phyloP scores from a whole-genome alignment of 2,329 filamentous ascomycete species.

The Neofusicoccum sp. region DNA sequence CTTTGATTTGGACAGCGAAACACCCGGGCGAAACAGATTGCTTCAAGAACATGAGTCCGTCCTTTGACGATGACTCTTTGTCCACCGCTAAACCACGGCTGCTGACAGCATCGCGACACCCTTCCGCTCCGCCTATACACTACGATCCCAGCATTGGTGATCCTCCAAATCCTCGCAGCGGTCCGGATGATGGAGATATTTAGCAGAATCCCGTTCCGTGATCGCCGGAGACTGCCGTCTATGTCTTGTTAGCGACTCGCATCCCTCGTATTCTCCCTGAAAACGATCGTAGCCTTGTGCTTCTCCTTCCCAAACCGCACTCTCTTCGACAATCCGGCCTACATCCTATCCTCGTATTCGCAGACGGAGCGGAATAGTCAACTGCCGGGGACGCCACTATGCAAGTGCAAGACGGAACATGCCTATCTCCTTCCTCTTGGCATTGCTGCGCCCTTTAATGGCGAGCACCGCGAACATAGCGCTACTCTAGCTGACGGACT shows the following conservation, averaged over 20 bases:
- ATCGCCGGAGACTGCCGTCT: no score
- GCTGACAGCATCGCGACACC: no score
- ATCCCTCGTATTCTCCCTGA: no score
- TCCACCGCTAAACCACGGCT: background rate
- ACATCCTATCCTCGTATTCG: background rate
- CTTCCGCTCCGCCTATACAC: no score
- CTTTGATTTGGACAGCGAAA: background rate
- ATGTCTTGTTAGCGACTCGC: no score
- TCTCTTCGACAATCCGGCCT: no score
- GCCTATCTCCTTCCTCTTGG: slow-evolving; percentile 1
- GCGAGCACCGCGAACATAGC: background rate
- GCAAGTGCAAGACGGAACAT: background rate
- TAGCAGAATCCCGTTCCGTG: no score
- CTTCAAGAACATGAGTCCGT: background rate
- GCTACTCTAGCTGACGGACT: background rate
- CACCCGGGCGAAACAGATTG: background rate
- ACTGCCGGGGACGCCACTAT: background rate
- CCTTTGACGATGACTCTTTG: background rate
- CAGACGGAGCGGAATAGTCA: background rate
- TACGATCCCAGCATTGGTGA: background rate
- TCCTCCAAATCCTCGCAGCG: no score
- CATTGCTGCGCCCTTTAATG: background rate
- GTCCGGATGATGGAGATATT: no score
- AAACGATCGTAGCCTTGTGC: no score
- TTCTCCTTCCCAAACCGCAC: no score